Evolutionary conservation across 2,329 filamentous ascomycete genomes (phyloP), one percentile per base, ranked within the genome.

Genomic region (Fusarium newnesense): DNA sequence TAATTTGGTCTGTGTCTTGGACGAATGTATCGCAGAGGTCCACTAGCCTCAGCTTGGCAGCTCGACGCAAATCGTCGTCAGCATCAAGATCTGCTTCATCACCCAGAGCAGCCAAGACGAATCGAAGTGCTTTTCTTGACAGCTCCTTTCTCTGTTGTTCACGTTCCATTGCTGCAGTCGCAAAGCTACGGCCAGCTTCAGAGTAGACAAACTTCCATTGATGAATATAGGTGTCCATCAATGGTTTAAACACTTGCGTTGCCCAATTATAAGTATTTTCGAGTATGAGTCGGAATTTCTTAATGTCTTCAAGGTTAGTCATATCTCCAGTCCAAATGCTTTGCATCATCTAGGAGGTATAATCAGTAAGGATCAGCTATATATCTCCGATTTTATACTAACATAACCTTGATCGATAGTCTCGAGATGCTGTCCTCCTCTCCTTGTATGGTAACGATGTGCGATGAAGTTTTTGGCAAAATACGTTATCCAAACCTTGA

Each of bases 401-500:
- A 40, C 39, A 40, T 40, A 40, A 40, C 39, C 39, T 40, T 40
- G 39, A 40, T 40, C 19, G 19, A 40, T n/a, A 12, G 19, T 4
- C 2, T 40, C 39, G 19, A 21, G 39, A 40, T 21, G 18, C 19
- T 21, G 24, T 24, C 24, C 15, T 40, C 39, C 39, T n/a, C 39
- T 40, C 39, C 12, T n/a, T 21, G 19, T 40, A 40, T 40, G 39
- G 19, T 6, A 40, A 40, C 10, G 9, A n/a, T 40, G 21, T 42
- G 39, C 6, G 10, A 13, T n/a, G 39, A 42, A 42, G 4, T n/a
- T 42, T 42, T n/a, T 42, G 21, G 21, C 21, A 42, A 53, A 71
- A 50, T 74, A 70, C 34, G 58, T 60, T 26, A 76, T 67, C 75
- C 74, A 77, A 16, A 76, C 56, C 30, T 61, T 76, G 37, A 76